phyloP scores from a whole-genome alignment of 306 rosid genomes.

The Neltuma alba region DNA sequence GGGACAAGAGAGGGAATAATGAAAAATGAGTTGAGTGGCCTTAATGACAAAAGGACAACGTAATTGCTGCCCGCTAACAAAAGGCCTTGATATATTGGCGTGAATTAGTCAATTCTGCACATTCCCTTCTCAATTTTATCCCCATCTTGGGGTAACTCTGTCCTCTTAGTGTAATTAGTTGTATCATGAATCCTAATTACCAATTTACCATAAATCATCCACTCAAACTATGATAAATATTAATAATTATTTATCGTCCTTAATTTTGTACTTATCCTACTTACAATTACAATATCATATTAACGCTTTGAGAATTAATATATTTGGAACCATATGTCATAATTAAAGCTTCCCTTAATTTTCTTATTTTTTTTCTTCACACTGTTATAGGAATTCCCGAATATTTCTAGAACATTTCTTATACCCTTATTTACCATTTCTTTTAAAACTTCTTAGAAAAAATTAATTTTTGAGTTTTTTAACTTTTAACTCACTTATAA shows the following conservation, averaged over 20 bases:
- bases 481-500: too few species aligned
- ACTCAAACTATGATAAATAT: neutral
- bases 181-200: too few species aligned
- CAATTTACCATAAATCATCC: neutral
- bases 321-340: neutral
- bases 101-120: too few species aligned
- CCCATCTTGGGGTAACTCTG: neutral
- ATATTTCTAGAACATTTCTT: neutral
- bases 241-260: neutral
- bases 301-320: neutral
- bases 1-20: too few species aligned
- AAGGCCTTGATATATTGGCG: too few species aligned
- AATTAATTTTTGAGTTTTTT: too few species aligned
- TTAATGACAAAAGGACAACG: too few species aligned
- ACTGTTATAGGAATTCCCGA: neutral
- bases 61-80: too few species aligned
- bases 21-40: too few species aligned
- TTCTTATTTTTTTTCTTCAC: neutral
- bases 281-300: neutral
- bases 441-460: too few species aligned
- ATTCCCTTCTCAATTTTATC: neutral
- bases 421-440: neutral
- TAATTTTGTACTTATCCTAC: neutral
- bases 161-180: neutral
- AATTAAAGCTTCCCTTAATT: neutral